Evolutionary conservation across 1,139 yeast species (phyloP).

Genomic region (Zygoascus sp.): DNA sequence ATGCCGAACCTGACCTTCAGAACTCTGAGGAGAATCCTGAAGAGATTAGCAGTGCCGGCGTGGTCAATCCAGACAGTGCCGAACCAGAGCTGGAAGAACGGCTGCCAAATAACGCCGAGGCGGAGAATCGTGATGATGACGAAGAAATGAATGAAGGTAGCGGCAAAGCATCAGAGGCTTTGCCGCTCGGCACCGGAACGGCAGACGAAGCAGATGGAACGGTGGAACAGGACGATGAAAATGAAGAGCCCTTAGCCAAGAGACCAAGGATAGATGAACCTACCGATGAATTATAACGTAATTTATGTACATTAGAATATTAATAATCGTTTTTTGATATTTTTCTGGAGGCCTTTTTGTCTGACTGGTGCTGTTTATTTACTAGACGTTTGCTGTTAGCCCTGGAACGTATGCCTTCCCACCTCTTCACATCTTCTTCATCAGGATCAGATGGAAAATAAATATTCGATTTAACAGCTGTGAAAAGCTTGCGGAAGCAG

Average conservation of each 20-base stretch:
- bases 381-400: constrained; percentile 48
- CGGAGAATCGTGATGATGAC: constrained; percentile 5
- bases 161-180: neutral
- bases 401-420: constrained; percentile 49
- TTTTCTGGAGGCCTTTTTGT: constrained; percentile 50
- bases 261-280: neutral
- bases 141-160: constrained; percentile 7
- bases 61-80: too few relatives aligned
- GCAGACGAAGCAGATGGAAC: constrained; percentile 4
- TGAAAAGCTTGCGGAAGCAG: constrained; percentile 56
- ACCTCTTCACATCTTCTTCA: constrained; percentile 47
- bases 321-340: constrained; percentile 3
- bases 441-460: constrained; percentile 50
- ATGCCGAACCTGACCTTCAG: too few relatives aligned
- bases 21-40: too few relatives aligned
- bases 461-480: constrained; percentile 47
- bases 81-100: too few relatives aligned
- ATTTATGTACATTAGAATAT: neutral
- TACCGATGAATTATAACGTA: neutral
- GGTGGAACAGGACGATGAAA: neutral
- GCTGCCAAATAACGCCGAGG: too few relatives aligned
- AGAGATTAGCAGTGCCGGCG: too few relatives aligned
- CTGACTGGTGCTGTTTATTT: constrained; percentile 49
- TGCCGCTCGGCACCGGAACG: neutral
- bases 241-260: neutral